These are phyloP conservation scores for Pseudogymnoascus sp. DNA, from an alignment of 2,329 filamentous ascomycete genomes.

Conservation along the genomic window DNA sequence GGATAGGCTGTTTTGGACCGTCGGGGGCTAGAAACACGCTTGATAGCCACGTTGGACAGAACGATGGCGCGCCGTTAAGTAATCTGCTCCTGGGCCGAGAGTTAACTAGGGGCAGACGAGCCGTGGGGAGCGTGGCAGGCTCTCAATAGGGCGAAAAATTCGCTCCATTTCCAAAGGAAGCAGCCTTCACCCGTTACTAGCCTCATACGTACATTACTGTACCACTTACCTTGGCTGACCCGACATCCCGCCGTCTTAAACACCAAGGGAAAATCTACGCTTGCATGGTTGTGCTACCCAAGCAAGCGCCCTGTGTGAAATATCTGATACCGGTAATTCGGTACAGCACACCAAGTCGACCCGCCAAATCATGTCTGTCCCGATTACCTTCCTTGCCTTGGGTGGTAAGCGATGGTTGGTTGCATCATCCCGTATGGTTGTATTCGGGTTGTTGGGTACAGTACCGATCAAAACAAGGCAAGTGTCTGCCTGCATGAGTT, in stretches of 20 bases:
- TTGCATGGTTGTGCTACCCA: constrained; percentile 8
- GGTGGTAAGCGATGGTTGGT: background rate
- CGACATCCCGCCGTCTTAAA: constrained; percentile 4
- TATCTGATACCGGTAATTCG: constrained; percentile 7
- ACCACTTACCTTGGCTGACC: constrained; percentile 1
- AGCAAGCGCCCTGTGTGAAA: background rate
- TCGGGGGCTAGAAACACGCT: background rate
- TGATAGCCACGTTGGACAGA: background rate
- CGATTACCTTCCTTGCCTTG: constrained; percentile 3
- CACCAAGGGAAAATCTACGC: constrained; percentile 1
- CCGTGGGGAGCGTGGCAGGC: background rate
- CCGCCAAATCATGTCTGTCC: constrained; percentile 2
- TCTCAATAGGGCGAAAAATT: background rate
- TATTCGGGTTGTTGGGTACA: background rate
- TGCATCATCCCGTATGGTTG: background rate
- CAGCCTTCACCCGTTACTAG: constrained; percentile 5
- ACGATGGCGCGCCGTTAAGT: constrained; percentile 2
- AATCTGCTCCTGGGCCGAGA: constrained; percentile 1
- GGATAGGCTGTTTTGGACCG: constrained; percentile 1
- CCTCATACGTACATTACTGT: background rate
- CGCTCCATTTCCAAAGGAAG: constrained; percentile 3
- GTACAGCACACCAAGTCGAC: constrained; percentile 3
- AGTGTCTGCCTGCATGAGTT: constrained; percentile 4
- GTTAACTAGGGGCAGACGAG: background rate
- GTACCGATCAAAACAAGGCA: constrained; percentile 3